phyloP scores from a whole-genome alignment of 2,329 filamentous ascomycete genomes.

The Xylariales sp. region DNA sequence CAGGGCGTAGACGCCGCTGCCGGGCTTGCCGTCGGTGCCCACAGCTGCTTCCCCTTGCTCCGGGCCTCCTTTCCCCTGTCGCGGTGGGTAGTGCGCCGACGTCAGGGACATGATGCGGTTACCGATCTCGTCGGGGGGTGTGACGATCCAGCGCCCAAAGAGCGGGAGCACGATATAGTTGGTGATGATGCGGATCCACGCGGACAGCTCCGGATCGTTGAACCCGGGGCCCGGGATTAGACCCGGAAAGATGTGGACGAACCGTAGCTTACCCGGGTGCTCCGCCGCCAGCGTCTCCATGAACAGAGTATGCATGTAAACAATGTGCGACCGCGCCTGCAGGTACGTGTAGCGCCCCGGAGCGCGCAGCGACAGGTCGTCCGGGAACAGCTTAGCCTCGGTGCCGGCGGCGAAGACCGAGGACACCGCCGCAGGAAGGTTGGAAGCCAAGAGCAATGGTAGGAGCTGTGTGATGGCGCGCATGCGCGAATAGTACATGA shows the following conservation, averaged over 20 bases:
- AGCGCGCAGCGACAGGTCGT: conserved; percentile 3
- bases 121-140: conserved; percentile 1
- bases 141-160: neutral
- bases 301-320: conserved; percentile 5
- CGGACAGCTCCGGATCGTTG: neutral
- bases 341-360: neutral
- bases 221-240: conserved; percentile 2
- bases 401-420: conserved; percentile 2
- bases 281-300: conserved; percentile 1
- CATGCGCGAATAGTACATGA: conserved; percentile 27
- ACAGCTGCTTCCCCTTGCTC: neutral
- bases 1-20: conserved; percentile 1
- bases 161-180: neutral
- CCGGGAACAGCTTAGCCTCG: conserved; percentile 2
- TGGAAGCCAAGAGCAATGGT: conserved; percentile 15
- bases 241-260: conserved; percentile 5
- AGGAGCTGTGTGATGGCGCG: conserved; percentile 20
- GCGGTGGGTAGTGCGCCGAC: conserved; percentile 1
- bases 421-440: neutral
- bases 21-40: conserved; percentile 1
- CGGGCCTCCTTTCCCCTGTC: neutral
- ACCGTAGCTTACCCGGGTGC: neutral
- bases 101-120: conserved; percentile 1
- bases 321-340: conserved; percentile 4
- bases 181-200: conserved; percentile 6